Evolutionary conservation across 2,329 filamentous ascomycete species (phyloP).

Genomic region (Paecilomyces sp.): DNA sequence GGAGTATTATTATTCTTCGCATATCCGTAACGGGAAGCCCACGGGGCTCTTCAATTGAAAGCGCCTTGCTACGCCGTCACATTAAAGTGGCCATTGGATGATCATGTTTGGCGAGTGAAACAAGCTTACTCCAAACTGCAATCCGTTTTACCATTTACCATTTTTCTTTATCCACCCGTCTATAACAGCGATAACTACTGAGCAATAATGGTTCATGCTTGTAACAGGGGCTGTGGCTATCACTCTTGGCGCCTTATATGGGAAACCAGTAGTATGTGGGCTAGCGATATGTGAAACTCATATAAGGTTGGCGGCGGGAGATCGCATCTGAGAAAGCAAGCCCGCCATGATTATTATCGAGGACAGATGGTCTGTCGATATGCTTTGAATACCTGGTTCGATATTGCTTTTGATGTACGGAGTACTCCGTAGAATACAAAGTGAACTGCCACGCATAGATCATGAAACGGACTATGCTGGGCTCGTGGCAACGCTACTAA

Average conservation of each 20-base stretch:
- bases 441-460: neutral
- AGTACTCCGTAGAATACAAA: neutral
- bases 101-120: neutral
- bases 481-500: neutral
- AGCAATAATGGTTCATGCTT: neutral
- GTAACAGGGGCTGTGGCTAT: neutral
- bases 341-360: neutral
- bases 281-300: neutral
- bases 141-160: neutral
- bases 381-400: neutral
- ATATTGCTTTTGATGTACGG: too few relatives aligned
- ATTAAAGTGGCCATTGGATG: neutral
- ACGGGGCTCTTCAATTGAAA: neutral
- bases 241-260: neutral
- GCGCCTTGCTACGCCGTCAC: neutral
- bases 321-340: neutral
- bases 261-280: neutral
- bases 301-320: neutral
- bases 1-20: neutral
- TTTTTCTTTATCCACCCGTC: neutral
- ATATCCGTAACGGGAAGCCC: neutral
- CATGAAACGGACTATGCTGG: neutral
- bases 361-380: neutral
- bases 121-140: neutral
- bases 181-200: neutral